These are phyloP conservation scores for Xylogone sp. DNA, from an alignment of 2,329 filamentous ascomycete genomes.

Conservation along the genomic window DNA sequence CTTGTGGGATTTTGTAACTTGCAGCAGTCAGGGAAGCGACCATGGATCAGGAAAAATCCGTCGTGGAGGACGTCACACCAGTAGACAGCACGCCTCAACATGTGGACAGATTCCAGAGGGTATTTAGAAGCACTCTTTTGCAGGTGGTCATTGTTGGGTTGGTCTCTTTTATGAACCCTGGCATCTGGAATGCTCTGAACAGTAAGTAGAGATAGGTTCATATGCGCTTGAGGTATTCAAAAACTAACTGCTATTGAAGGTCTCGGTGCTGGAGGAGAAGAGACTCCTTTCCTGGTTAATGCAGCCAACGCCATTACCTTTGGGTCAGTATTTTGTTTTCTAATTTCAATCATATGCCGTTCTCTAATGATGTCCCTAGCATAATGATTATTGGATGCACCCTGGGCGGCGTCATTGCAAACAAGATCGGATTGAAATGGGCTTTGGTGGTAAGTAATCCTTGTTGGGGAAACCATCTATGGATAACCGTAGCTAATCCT, in stretches of 20 bases:
- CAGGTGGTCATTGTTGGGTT: slow-evolving; percentile 68
- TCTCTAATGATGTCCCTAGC: slow-evolving; percentile 34
- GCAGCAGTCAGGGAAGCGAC: not conserved
- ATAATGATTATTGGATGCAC: slow-evolving; percentile 69
- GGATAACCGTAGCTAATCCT: not conserved
- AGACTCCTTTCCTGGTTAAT: slow-evolving; percentile 60
- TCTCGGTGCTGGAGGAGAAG: slow-evolving; percentile 63
- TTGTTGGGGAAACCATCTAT: too few species aligned
- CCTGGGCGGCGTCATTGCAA: slow-evolving; percentile 58
- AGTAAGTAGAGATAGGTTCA: slow-evolving; percentile 31
- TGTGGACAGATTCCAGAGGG: slow-evolving; percentile 38
- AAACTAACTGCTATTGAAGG: slow-evolving; percentile 14
- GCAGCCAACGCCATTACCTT: slow-evolving; percentile 68
- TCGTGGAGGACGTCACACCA: not conserved
- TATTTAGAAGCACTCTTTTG: slow-evolving; percentile 67
- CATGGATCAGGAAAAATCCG: not conserved
- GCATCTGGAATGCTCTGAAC: slow-evolving; percentile 73
- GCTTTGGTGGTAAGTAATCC: slow-evolving; percentile 52
- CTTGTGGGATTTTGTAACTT: too few species aligned
- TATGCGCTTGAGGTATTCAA: not conserved
- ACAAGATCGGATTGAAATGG: slow-evolving; percentile 65
- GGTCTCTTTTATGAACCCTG: slow-evolving; percentile 65
- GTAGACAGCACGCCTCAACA: not conserved
- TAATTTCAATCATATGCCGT: not conserved
- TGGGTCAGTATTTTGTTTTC: slow-evolving; percentile 26